Base-by-base conservation (phyloP, 768 basidiomycete genomes). In the Tephrocybe rancida region DNA sequence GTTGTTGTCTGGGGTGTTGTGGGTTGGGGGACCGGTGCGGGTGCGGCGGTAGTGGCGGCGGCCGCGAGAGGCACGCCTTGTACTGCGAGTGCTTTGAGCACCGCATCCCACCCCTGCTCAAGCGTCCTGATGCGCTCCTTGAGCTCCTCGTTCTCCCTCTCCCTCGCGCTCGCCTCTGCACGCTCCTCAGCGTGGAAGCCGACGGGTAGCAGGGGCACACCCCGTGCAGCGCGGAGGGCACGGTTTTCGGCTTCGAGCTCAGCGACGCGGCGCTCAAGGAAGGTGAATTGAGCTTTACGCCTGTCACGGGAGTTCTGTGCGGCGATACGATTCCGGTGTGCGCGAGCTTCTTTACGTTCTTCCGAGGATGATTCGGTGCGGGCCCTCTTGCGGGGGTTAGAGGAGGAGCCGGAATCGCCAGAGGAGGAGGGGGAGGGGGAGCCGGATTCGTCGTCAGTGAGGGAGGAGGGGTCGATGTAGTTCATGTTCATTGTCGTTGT, bases 261-360 rank as follows among this genome's bases (percentile, higher is more conserved):
- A 11, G 75, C 67, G 3, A 92, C 88, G 42, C 86, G 68, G 32
- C 71, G 79, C 66, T 90, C 86, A 37, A 92, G 86, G 59, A 74
- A 77, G 1, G 74, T 50, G 66, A 88, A 92, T 58, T 95, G 92
- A 14, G 86, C 87, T 70, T 96, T 96, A 52, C 92, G 83, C 61
- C 90, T 82, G 74, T 96, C 94, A 41, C 94, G 86, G 10, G 90
- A 92, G 74, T 94, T 90, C 77, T 96, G 94, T 5, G 93, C 93
- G 1, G 94, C 94, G 68, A 95, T 92, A 46, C 93, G 83, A 72
- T 96, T 96, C 52, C 94, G 86, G 72, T 94, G 91, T 14, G 90
- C 92, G 59, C 94, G 81, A 44, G 90, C 91, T 67, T 93, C 92
- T 62, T 84, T 90, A 70, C 90, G 88, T 64, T 92, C 90, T 57